These are phyloP conservation scores for Roridomyces roridus DNA, from an alignment of 768 basidiomycete species.

Conservation along the genomic window DNA sequence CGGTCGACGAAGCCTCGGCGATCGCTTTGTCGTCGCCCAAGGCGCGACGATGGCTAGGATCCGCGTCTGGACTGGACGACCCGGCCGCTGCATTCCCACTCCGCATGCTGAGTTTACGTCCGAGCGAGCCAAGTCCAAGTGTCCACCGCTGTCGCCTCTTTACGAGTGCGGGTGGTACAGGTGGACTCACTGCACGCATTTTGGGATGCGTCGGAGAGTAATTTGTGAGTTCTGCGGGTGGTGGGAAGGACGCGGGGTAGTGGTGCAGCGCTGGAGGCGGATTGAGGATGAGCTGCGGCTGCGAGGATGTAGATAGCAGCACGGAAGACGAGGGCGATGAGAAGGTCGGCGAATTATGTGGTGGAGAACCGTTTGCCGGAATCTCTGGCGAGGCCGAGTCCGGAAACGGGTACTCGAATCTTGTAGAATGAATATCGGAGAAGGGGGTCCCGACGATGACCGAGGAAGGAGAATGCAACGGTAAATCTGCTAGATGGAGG, in stretches of 20 bases:
- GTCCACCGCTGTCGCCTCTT: slow-evolving; percentile 24
- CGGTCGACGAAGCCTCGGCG: no score
- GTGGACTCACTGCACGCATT: slow-evolving; percentile 22
- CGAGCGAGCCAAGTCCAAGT: slow-evolving; percentile 11
- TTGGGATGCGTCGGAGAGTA: slow-evolving; percentile 26
- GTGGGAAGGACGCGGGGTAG: slow-evolving; percentile 21
- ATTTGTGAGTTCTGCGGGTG: slow-evolving; percentile 17
- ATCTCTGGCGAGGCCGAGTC: slow-evolving; percentile 12
- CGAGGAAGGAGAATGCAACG: slow-evolving; percentile 21
- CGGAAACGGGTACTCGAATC: slow-evolving; percentile 26
- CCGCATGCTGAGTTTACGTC: slow-evolving; percentile 19
- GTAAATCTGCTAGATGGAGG: slow-evolving; percentile 17
- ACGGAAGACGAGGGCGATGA: slow-evolving; percentile 18
- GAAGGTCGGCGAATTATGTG: slow-evolving; percentile 16
- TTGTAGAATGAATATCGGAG: slow-evolving; percentile 13
- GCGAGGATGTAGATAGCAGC: slow-evolving; percentile 10
- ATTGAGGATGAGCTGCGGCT: slow-evolving; percentile 18
- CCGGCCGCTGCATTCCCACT: slow-evolving; percentile 4
- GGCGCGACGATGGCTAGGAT: slow-evolving; percentile 1
- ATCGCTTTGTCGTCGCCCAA: slow-evolving; percentile 4
- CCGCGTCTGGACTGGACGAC: not conserved
- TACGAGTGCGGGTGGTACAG: slow-evolving; percentile 20
- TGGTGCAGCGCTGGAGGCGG: slow-evolving; percentile 22
- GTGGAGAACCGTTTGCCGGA: not conserved
- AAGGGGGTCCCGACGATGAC: slow-evolving; percentile 25